Evolutionary conservation across 768 basidiomycete species (phyloP).

Genomic region (Mycena maculata): DNA sequence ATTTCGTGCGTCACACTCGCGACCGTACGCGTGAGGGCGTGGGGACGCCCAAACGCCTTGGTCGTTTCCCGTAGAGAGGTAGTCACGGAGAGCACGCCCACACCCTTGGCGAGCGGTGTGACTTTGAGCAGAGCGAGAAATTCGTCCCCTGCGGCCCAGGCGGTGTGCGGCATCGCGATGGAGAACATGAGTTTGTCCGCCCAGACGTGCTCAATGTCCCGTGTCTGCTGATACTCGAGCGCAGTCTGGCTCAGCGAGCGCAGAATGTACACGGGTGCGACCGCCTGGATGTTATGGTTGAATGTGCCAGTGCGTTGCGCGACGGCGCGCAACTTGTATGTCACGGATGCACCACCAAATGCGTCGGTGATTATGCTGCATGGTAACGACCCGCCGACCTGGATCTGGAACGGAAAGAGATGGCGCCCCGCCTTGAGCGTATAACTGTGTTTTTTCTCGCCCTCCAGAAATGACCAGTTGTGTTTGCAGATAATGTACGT

Average conservation of each 20-base stretch:
- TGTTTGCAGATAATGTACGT: constrained; percentile 80
- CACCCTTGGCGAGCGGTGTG: constrained; percentile 87
- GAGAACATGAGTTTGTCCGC: constrained; percentile 97
- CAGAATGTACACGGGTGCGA: constrained; percentile 71
- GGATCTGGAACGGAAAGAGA: constrained; percentile 90
- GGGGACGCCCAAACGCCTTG: constrained; percentile 67
- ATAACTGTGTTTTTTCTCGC: constrained; percentile 78
- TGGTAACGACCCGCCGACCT: constrained; percentile 87
- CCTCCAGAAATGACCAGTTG: constrained; percentile 94
- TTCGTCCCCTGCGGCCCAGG: constrained; percentile 92
- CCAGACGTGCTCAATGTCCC: constrained; percentile 97
- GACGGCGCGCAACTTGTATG: constrained; percentile 89
- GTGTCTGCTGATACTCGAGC: constrained; percentile 94
- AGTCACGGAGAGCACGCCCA: constrained; percentile 74
- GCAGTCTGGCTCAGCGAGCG: constrained; percentile 85
- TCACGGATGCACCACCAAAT: constrained; percentile 71
- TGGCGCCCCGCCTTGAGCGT: constrained; percentile 96
- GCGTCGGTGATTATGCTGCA: constrained; percentile 72
- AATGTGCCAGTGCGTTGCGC: constrained; percentile 83
- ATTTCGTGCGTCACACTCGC: constrained; percentile 78
- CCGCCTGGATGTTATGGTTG: constrained; percentile 69
- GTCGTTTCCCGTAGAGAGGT: constrained; percentile 82
- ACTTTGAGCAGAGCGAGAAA: constrained; percentile 88
- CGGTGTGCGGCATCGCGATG: constrained; percentile 92
- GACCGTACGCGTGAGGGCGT: constrained; percentile 65